Base-by-base conservation (phyloP, 768 basidiomycete genomes). In the Tricholoma sp. region DNA sequence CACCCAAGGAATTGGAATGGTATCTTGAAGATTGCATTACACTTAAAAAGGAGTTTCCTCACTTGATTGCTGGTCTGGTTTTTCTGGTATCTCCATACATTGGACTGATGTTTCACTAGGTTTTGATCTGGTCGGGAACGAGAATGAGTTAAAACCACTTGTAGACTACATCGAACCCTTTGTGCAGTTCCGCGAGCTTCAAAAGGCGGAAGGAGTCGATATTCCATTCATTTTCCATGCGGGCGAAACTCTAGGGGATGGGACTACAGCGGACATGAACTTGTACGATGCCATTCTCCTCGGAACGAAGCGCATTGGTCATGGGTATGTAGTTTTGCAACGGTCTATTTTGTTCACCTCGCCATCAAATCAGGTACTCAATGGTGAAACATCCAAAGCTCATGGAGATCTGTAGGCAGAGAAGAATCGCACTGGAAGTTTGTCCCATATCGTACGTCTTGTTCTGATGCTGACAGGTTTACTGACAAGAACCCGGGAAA, bases 221-320 rank as follows among this genome's bases (percentile, higher is more conserved):
- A 82, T 91, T 22, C 90, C 90, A 0, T 89, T 89, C 69, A 78
- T 91, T 49, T 84, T 90, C 63, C 90, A 91, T 63, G 88, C 87
- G 0, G 90, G 90, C 18, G 89, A 91, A 71, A 91, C 89, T 0
- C 76, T 87, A 19, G 86, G 88, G 4, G 90, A 91, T 66, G 90
- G 90, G 5, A 82, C 81, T 3, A 70, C 75, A 18, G 84, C 85
- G 18, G 89, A 92, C 57, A 68, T 77, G 51, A 91, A 91, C 64
- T 69, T 91, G 27, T 91, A 87, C 61, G 90, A 92, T 65, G 89
- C 89, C 5, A 83, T 92, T 52, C 72, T 91, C 37, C 74, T 91
- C 6, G 89, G 85, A 11, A 89, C 89, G 8, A 89, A 84, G 65
- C 81, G 89, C 19, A 91, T 91, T 55, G 90, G 90, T 0, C 90